These are phyloP conservation scores for Heliamphora exappendiculata DNA, from an alignment of 148 eudicot species.

Conservation along the genomic window DNA sequence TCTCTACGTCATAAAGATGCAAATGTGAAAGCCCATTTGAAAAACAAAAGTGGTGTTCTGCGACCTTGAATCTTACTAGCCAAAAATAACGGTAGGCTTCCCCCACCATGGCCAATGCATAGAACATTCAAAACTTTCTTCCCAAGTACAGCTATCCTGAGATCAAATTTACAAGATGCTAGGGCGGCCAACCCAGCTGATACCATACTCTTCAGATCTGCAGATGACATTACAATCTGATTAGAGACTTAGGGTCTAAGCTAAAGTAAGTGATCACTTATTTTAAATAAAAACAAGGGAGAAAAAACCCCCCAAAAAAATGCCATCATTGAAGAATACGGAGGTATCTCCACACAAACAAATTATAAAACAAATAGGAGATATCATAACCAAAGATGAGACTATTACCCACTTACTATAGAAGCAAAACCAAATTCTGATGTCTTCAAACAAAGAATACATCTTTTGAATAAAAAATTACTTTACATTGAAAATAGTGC, in stretches of 20 bases:
- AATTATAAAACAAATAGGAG: conserved; percentile 1
- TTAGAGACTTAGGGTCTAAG: neutral
- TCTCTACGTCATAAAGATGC: neutral
- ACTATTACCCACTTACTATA: neutral
- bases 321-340: neutral
- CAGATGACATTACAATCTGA: conserved; percentile 11
- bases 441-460: neutral
- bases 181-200: conserved; percentile 69
- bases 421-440: neutral
- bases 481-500: neutral
- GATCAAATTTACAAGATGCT: conserved; percentile 55
- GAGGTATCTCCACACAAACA: neutral
- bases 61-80: conserved; percentile 72
- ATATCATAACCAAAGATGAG: neutral
- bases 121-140: conserved; percentile 50
- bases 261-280: neutral
- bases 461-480: neutral
- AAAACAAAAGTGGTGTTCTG: neutral
- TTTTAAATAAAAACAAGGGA: too few relatives aligned
- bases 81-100: conserved; percentile 79
- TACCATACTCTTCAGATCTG: conserved; percentile 90
- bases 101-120: conserved; percentile 98
- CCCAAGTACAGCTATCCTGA: conserved; percentile 47
- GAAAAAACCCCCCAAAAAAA: too few relatives aligned
- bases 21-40: neutral